Base-by-base conservation (phyloP, 805 yeast genomes). In the Zygosaccharomyces pseudorouxii region DNA sequence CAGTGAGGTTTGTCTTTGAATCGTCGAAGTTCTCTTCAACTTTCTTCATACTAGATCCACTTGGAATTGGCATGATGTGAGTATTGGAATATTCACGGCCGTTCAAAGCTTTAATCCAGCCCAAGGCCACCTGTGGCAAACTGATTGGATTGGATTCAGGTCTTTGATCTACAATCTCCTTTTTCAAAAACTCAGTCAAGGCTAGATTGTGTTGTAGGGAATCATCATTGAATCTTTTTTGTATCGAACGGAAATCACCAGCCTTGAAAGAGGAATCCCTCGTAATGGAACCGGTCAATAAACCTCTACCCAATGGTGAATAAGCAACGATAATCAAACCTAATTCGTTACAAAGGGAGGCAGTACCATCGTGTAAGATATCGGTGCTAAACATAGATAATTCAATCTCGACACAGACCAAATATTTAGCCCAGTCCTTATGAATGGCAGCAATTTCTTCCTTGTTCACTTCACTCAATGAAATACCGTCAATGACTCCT, bases 291-390 rank as follows among this genome's bases (percentile, higher is more conserved):
- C 93, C 95, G 3, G 92, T 82, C 47, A 89, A 73, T 51, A 83
- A 70, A 1, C 96, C 97, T 58, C 86, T 76, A 8, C 89, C 84
- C 47, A 89, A 72, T 27, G 97, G 97, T 27, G 95, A 84, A 67
- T 89, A 89, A 22, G 89, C 86, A 49, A 87, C 72, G 27, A 87
- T 71, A 11, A 93, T 84, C 48, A 89, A 77, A 12, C 72, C 72
- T 29, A 74, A 66, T 52, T 82, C 79, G 18, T 77, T 74, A 54
- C 84, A 79, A 4, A 77, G 74, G 3, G 74, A 78, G 52, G 82
- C 76, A 18, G 85, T 73, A 1, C 92, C 96, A 61, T 85, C 80
- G 2, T 63, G 50, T 38, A 80, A 60, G 33, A 83, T 76, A 12
- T 84, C 86, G 39, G 79, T 76, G n/a, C 80, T 65, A 70, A 84